Base-by-base conservation (phyloP, 495 filamentous ascomycete species). In the Umbilicaria muhlenbergii region DNA sequence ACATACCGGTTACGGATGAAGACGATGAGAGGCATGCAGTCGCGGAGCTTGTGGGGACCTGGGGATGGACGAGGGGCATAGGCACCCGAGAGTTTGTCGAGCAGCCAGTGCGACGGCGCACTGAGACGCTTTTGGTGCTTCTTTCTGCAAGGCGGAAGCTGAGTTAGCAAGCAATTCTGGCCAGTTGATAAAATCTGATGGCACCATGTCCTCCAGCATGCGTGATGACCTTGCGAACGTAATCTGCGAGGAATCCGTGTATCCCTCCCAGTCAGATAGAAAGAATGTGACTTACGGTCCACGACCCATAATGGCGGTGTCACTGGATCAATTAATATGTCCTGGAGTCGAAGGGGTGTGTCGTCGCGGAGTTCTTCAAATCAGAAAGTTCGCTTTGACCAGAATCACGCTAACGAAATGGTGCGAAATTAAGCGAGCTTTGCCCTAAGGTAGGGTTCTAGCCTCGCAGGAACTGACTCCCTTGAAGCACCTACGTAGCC, bases 111-210 rank as follows among this genome's bases (percentile, higher is more conserved):
- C 65, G 83, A 89, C 57, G 91, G 91, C 64, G 91, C 91, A 66
- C 83, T 88, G 59, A 96, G 77, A 75, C 91, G 86, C 89, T 98
- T 96, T 67, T 94, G 87, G 71, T 98, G 92, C 78, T 98, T 98
- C 78, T 89, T 94, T 61, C 86, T 93, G 64, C 61, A 52, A 42
- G 44, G 42, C 21, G 54, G 63, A 60, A 35, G 21, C 39, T 31
- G 15, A 32, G 3, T 32, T 42, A 33, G 46, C 34, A 39, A 38
- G 41, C 37, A 21, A 21, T 3, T 18, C 37, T 39, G 36, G 18
- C 1, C 13, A 16, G 39, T 5, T n/a, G 31, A 11, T 18, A 32
- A 32, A 14, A 19, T 43, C 46, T 32, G 38, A 32, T 34, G 32
- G 28, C n/a, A 16, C 36, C 38, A 16, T 19, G 16, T 41, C 19